Evolutionary conservation across 164 flowering plant genomes (phyloP).

Genomic region (Stephania cephalantha): DNA sequence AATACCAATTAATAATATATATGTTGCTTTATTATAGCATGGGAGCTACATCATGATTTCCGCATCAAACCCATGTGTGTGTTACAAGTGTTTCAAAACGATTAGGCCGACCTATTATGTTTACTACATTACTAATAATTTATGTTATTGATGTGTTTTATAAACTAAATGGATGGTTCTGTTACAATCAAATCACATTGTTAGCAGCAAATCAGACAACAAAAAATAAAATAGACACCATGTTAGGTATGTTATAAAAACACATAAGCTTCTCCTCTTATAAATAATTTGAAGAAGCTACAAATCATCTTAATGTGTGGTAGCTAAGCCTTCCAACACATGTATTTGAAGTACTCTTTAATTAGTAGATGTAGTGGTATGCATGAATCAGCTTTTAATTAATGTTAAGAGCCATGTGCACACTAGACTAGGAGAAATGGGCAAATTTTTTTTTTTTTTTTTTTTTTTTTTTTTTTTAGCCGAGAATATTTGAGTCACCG

Average conservation of each 20-base stretch:
- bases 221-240: background rate
- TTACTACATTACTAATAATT: too few relatives aligned
- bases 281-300: background rate
- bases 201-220: background rate
- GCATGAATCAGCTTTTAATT: background rate
- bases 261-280: background rate
- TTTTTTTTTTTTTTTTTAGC: too few relatives aligned
- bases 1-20: background rate
- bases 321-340: background rate
- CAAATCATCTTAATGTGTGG: background rate
- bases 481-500: too few relatives aligned
- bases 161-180: too few relatives aligned
- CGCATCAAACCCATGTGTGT: background rate
- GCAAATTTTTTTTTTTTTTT: too few relatives aligned
- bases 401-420: background rate
- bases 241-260: background rate
- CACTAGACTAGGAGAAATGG: conserved; percentile 1
- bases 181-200: too few relatives aligned
- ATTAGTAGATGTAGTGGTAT: background rate
- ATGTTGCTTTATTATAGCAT: background rate
- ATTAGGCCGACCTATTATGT: background rate
- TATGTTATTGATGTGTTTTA: background rate
- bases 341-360: background rate
- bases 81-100: background rate
- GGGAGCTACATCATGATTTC: background rate